Evolutionary conservation across 257 asterid species (phyloP), one percentile per base, ranked within the genome.

Genomic region (Penstemon eatonii): DNA sequence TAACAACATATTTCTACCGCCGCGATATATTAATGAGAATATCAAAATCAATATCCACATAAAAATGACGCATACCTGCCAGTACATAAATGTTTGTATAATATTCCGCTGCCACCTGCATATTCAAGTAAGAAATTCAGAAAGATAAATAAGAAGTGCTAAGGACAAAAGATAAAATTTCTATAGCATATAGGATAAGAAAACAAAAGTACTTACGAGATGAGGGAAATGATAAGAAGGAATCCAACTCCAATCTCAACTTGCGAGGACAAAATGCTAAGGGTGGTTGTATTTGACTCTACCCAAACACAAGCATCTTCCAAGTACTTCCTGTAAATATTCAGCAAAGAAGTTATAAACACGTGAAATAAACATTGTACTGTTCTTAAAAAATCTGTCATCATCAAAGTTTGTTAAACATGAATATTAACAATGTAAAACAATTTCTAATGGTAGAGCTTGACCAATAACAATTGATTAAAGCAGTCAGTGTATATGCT

Each of bases 291-390:
- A 72, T 94, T 94, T 13, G 96, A 89, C 75, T 87, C 97, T 37
- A 94, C 91, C 97, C 99, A 91, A 58, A 94, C 95, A 83, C 99
- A 91, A 53, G 82, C 82, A 53, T 89, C 84, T 73, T 94, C 97
- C 91, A 94, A 78, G 89, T 89, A 94, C 73, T 83, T 94, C 87
- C 99, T 94, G 92, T 39, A 78, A 67, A 83, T 53, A 66, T 56
- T 45, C 72, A 68, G 70, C 4, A 67, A 8, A 66, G 63, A 79
- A 60, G 63, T 69, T 68, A 67, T 43, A 15, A 66, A 68, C 51
- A 42, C 12, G 45, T 10, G 53, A 49, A 65, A 63, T 43, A n/a
- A 38, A 47, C 56, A 73, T n/a, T 44, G 58, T 33, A 50, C 19
- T 13, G 51, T 19, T 65, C 51, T 57, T 41, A 8, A 50, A 46